Percentiles rank a stretch among this genome's conserved stretches.
Evolutionary conservation across 2,329 filamentous ascomycete species (phyloP).

Genomic region (Diaporthe destruens): DNA sequence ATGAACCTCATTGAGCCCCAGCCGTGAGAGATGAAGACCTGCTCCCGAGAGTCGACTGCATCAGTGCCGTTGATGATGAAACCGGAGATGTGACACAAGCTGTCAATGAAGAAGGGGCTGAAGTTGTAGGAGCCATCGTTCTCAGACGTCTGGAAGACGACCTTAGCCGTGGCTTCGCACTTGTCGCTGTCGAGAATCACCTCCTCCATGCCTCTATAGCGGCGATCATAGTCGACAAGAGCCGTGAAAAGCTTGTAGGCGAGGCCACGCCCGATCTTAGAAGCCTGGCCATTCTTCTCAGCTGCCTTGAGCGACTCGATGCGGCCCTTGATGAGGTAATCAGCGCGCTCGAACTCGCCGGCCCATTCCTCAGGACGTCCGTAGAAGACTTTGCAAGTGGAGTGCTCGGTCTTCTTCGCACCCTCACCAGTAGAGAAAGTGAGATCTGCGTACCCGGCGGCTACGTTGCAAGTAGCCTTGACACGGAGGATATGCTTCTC

Average conservation of each 20-base stretch:
- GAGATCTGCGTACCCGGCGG: constrained; percentile 66
- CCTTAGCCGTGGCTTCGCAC: constrained; percentile 58
- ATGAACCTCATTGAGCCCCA: constrained; percentile 67
- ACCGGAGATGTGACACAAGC: constrained; percentile 69
- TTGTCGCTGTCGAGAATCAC: constrained; percentile 65
- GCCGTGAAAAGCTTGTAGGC: constrained; percentile 78
- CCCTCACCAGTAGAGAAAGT: constrained; percentile 72
- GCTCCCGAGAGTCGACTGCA: constrained; percentile 65
- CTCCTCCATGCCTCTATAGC: constrained; percentile 70
- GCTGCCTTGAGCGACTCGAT: constrained; percentile 70
- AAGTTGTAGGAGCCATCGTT: constrained; percentile 67
- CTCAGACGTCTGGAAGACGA: constrained; percentile 61
- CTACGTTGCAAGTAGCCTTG: constrained; percentile 70
- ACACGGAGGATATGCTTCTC: constrained; percentile 71
- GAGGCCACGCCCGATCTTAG: constrained; percentile 80
- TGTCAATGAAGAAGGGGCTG: constrained; percentile 71
- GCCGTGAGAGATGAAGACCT: constrained; percentile 71
- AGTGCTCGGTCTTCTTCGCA: constrained; percentile 70
- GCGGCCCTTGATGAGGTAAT: constrained; percentile 76
- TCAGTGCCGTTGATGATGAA: constrained; percentile 73
- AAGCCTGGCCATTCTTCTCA: constrained; percentile 74
- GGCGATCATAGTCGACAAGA: constrained; percentile 67
- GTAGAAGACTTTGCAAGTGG: constrained; percentile 71
- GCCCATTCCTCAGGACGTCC: constrained; percentile 72
- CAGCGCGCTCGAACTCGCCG: constrained; percentile 74